A percentile compares a stretch with the other conserved stretches of the same genome.
These are phyloP conservation scores for Quercus cerris DNA, from an alignment of 306 rosid species.

Conservation along the genomic window DNA sequence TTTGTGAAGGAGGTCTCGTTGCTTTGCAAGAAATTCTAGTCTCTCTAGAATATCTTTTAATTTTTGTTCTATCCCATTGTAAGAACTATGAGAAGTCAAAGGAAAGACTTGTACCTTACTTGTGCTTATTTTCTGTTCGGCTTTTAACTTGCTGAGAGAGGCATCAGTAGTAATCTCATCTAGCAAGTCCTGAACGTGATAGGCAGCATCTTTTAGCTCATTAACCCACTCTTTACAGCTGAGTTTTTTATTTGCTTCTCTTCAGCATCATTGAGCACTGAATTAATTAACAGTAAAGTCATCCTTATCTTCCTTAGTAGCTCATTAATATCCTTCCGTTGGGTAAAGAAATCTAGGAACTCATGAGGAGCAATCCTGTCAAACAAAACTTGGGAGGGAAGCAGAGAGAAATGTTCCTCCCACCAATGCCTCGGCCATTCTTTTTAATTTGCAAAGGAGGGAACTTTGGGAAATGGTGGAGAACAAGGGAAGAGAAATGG, in stretches of 20 bases:
- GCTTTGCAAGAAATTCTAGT: neutral
- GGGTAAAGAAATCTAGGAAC: neutral
- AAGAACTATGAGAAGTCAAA: neutral
- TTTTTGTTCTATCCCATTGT: neutral
- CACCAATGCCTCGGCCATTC: slow-evolving; percentile 6
- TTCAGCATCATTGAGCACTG: slow-evolving; percentile 13
- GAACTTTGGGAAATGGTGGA: too few relatives aligned
- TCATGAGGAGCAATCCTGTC: slow-evolving; percentile 6
- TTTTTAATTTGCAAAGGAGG: neutral
- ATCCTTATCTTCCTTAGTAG: neutral
- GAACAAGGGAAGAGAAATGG: too few relatives aligned
- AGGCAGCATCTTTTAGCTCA: slow-evolving; percentile 17
- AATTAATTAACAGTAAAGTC: neutral
- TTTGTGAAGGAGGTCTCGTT: neutral
- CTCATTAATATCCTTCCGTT: neutral
- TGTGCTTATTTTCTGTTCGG: neutral
- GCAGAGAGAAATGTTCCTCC: slow-evolving; percentile 22
- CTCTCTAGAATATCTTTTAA: neutral
- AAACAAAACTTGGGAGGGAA: slow-evolving; percentile 4
- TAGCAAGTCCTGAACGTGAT: slow-evolving; percentile 5
- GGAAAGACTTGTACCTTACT: neutral
- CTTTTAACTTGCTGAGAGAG: neutral
- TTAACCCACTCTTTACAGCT: slow-evolving; percentile 13
- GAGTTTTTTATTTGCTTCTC: slow-evolving; percentile 8
- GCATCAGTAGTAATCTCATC: slow-evolving; percentile 1